A percentile compares a stretch with the other conserved stretches of the same genome.
These are phyloP conservation scores for Leptodontidium sp. DNA, from an alignment of 2,329 filamentous ascomycete species.

Conservation along the genomic window DNA sequence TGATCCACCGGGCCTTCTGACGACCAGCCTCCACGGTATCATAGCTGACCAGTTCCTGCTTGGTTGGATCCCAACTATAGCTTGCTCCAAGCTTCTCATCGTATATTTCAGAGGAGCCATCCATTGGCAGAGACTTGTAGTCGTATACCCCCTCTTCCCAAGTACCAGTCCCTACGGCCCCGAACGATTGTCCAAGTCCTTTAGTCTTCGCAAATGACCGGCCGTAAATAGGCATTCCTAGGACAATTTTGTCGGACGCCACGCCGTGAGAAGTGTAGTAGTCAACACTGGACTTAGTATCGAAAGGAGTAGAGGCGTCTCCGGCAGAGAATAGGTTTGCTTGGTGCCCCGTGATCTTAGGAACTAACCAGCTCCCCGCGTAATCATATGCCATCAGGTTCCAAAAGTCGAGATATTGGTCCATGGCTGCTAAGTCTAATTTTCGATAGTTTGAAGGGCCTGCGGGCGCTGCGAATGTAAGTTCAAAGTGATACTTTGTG, in stretches of 20 bases:
- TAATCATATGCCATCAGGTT: constrained; percentile 71
- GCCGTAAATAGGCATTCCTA: constrained; percentile 84
- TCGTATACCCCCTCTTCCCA: constrained; percentile 69
- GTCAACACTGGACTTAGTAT: constrained; percentile 67
- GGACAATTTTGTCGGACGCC: constrained; percentile 71
- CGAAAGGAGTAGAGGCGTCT: constrained; percentile 72
- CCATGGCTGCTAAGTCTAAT: constrained; percentile 56
- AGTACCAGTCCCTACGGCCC: constrained; percentile 53
- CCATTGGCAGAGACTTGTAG: constrained; percentile 75
- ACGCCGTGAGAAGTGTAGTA: no score
- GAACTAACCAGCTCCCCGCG: no score
- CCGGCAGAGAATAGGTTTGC: constrained; percentile 71
- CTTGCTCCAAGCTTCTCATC: no score
- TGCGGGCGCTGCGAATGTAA: constrained; percentile 61
- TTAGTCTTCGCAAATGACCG: constrained; percentile 70
- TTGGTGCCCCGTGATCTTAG: constrained; percentile 70
- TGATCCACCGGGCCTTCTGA: constrained; percentile 21
- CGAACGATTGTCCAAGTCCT: constrained; percentile 69
- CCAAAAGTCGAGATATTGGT: constrained; percentile 59
- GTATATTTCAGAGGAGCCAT: constrained; percentile 63
- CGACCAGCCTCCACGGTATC: constrained; percentile 50
- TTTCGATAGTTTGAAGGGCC: constrained; percentile 56
- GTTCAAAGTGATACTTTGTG: no score
- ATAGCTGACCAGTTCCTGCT: constrained; percentile 73
- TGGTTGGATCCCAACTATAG: constrained; percentile 72